phyloP scores from a whole-genome alignment of 768 basidiomycete genomes.

The Candolleomyces eurysporus region DNA sequence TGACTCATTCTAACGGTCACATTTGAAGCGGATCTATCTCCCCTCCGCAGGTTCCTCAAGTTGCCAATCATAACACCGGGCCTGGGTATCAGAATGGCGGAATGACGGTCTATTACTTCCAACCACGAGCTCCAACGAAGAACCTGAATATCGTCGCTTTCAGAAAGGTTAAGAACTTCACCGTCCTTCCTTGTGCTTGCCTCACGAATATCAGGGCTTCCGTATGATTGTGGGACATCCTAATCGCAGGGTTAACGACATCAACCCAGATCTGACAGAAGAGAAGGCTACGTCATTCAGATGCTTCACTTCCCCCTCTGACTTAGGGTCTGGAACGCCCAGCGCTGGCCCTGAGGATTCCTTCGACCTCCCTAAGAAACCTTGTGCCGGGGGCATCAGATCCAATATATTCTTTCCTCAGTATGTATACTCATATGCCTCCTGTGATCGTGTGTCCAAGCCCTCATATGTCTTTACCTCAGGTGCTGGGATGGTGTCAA shows the following conservation, averaged over 20 bases:
- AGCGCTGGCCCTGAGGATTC: slow-evolving; percentile 6
- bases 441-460: not conserved
- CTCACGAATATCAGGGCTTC: slow-evolving; percentile 1
- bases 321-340: slow-evolving; percentile 4
- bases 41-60: slow-evolving; percentile 4
- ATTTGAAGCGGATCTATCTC: not conserved
- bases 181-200: not conserved
- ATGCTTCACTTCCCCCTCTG: not conserved
- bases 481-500: slow-evolving; percentile 12
- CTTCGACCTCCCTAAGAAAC: slow-evolving; percentile 3
- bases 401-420: slow-evolving; percentile 13
- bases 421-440: not conserved
- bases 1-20: not conserved
- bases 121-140: slow-evolving; percentile 8
- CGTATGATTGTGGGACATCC: slow-evolving; percentile 10
- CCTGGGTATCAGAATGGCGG: slow-evolving; percentile 3
- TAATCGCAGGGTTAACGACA: slow-evolving; percentile 1
- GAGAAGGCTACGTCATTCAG: slow-evolving; percentile 4
- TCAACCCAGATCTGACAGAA: slow-evolving; percentile 1
- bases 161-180: not conserved
- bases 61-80: slow-evolving; percentile 8
- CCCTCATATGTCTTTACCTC: not conserved
- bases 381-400: slow-evolving; percentile 6
- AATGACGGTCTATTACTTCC: slow-evolving; percentile 10
- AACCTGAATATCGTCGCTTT: slow-evolving; percentile 8